Evolutionary conservation across 768 basidiomycete species (phyloP).

Genomic region (Mrakia frigida): DNA sequence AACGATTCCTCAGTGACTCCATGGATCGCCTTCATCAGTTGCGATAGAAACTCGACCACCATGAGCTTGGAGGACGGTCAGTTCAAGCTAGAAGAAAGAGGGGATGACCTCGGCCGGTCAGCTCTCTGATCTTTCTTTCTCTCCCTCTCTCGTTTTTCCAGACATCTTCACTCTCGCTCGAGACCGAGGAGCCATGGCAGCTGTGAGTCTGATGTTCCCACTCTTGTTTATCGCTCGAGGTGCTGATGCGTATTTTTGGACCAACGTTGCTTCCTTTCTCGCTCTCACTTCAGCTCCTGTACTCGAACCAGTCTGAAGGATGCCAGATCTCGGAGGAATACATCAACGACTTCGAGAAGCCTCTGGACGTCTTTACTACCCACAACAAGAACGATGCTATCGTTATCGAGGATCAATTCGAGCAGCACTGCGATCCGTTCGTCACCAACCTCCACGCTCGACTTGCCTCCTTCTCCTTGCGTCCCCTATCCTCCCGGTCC

Average conservation of each 20-base stretch:
- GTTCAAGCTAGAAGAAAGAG: neutral
- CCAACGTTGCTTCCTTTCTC: neutral
- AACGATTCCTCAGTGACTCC: conserved; percentile 60
- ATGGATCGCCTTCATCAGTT: conserved; percentile 80
- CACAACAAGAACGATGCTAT: conserved; percentile 53
- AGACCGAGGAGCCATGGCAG: conserved; percentile 71
- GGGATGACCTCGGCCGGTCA: neutral
- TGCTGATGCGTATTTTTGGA: neutral
- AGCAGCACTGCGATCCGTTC: conserved; percentile 16
- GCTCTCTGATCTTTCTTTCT: neutral
- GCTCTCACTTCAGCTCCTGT: conserved; percentile 58
- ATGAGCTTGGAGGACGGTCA: conserved; percentile 46
- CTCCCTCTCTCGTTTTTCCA: neutral
- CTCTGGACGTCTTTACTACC: conserved; percentile 60
- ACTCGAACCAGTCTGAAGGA: conserved; percentile 61
- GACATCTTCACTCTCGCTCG: conserved; percentile 76
- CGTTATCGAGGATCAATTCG: conserved; percentile 52
- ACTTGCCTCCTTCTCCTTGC: no score
- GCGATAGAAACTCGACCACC: conserved; percentile 29
- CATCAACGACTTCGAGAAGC: conserved; percentile 56
- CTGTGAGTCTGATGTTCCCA: conserved; percentile 47
- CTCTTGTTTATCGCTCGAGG: conserved; percentile 36
- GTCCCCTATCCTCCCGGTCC: no score
- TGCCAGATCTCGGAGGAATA: conserved; percentile 74
- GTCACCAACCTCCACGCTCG: no score